Base-by-base conservation (phyloP, 306 rosid genomes). In the Vachellia collinsii region DNA sequence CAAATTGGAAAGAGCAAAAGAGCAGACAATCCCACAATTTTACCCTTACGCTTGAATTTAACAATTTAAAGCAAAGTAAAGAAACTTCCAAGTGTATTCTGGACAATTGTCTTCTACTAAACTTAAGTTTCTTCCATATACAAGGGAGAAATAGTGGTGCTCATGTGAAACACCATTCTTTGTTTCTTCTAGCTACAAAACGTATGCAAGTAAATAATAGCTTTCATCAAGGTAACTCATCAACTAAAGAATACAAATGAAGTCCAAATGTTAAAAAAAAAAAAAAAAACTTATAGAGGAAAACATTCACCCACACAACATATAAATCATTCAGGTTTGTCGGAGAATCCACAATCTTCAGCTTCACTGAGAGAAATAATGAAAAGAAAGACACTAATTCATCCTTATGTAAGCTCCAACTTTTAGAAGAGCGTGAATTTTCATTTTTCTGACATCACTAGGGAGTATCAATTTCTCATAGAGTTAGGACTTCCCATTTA, bases 141-240 rank as follows among this genome's bases (percentile, higher is more conserved):
- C 19, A n/a, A 43, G 22, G 67, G 23, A 23, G 23, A 10, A 54
- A 56, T 4, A 46, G 16, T 20, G 16, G 36, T 11, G n/a, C 54
- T 75, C 11, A 47, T 38, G 37, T 69, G 17, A 79, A 61, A 39
- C 63, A 75, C 13, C 65, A 58, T 3, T 25, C 64, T 48, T 68
- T 7, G 50, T 37, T 72, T 44, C n/a, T 22, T 12, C 11, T 69
- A 3, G 67, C 83, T 43, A 53, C 38, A 25, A 29, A 29, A 34
- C 34, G 66, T 69, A 75, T 78, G 50, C 17, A 63, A 69, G 76
- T 54, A 73, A 81, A 37, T 56, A 14, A 19, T 44, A 47, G 44
- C 39, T 36, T 20, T 7, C 38, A 53, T 66, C 79, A 17, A 63
- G 78, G 43, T 39, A 61, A 8, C 42, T 37, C 48, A 48, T 22